Evolutionary conservation across 2,329 filamentous ascomycete genomes (phyloP).

Genomic region (Nothophoma quercina): DNA sequence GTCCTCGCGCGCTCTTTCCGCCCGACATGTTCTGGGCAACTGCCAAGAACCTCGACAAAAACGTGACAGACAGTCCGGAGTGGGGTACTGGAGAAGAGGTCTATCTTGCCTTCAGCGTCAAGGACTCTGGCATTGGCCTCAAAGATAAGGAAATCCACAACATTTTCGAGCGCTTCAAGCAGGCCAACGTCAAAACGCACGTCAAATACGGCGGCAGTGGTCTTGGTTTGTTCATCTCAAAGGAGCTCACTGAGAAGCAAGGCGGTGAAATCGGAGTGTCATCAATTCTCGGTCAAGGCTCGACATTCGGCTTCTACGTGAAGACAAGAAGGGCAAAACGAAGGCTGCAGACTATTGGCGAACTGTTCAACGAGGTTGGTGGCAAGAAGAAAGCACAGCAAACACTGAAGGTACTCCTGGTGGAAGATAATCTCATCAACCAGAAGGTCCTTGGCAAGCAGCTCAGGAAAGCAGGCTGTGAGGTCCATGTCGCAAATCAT

Average conservation of each 20-base stretch:
- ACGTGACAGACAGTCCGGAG: constrained; percentile 38
- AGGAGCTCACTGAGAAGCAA: constrained; percentile 54
- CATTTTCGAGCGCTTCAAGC: constrained; percentile 47
- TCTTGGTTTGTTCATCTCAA: constrained; percentile 56
- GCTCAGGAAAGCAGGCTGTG: constrained; percentile 44
- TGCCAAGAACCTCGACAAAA: constrained; percentile 27
- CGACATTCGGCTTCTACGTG: constrained; percentile 57
- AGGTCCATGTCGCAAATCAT: constrained; percentile 45
- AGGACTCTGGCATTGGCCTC: constrained; percentile 54
- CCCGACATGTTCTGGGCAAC: constrained; percentile 42
- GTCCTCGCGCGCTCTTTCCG: constrained; percentile 38
- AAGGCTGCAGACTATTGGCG: constrained; percentile 13
- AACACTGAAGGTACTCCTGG: constrained; percentile 41
- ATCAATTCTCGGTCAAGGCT: constrained; percentile 46
- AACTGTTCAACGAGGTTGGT: constrained; percentile 13
- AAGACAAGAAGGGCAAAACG: constrained; percentile 39
- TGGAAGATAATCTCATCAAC: constrained; percentile 52
- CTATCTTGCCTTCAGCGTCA: constrained; percentile 49
- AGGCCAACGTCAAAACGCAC: constrained; percentile 48
- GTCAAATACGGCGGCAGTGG: constrained; percentile 56
- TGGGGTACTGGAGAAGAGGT: constrained; percentile 51
- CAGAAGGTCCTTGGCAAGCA: constrained; percentile 48
- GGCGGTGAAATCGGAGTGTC: constrained; percentile 57
- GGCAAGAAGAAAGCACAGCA: not conserved
- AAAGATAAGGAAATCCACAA: constrained; percentile 49